Percentiles rank a stretch among this genome's conserved stretches.
Evolutionary conservation across 345 rosid genomes (phyloP).

Genomic region (Gossypium australe): DNA sequence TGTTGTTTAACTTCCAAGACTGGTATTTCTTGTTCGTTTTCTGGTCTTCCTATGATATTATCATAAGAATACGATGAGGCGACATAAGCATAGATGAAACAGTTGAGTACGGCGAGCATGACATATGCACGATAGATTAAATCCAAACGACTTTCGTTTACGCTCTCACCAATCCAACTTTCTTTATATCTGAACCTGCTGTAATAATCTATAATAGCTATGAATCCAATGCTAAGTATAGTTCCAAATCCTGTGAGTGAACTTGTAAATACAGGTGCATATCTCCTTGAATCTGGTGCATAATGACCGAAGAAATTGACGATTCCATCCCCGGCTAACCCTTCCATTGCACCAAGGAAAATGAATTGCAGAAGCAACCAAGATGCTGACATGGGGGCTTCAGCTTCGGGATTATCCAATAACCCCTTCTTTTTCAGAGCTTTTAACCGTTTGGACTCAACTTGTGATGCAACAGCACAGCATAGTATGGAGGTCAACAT

Average conservation of each 20-base stretch:
- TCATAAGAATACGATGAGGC: neutral
- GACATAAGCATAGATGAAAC: slow-evolving; percentile 1
- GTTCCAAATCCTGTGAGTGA: neutral
- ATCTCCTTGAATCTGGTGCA: slow-evolving; percentile 1
- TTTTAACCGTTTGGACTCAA: slow-evolving; percentile 1
- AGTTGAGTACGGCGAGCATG: neutral
- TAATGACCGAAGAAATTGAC: neutral
- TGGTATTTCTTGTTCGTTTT: neutral
- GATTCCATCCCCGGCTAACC: neutral
- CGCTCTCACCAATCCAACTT: neutral
- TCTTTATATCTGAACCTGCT: neutral
- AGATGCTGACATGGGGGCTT: neutral
- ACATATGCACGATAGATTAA: neutral
- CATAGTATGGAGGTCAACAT: neutral
- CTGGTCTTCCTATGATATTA: slow-evolving; percentile 1
- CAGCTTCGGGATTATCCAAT: neutral
- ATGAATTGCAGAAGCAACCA: neutral
- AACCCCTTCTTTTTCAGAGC: too few relatives aligned
- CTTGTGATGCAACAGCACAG: neutral
- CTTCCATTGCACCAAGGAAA: neutral
- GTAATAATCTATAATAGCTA: neutral
- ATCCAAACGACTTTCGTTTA: neutral
- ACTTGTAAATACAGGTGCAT: neutral
- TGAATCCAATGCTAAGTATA: neutral
- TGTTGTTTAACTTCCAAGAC: neutral